Evolutionary conservation across 495 filamentous ascomycete genomes (phyloP).

Genomic region (Hypoxylon lienhwacheense): DNA sequence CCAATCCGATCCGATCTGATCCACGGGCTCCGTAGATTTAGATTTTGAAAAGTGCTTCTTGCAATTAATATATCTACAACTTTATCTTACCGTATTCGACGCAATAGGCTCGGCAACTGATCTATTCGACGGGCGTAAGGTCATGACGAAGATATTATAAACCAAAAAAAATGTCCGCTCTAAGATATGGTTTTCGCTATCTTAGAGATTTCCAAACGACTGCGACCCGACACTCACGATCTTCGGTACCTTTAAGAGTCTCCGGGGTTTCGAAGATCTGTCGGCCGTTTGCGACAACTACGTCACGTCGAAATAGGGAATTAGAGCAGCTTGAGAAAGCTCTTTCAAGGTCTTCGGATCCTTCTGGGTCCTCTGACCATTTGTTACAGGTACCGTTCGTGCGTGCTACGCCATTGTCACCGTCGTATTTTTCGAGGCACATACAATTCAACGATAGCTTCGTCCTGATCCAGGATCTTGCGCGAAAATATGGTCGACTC

Average conservation of each 20-base stretch:
- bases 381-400: conserved; percentile 44
- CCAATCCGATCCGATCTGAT: not conserved
- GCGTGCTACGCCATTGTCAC: conserved; percentile 79
- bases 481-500: conserved; percentile 69
- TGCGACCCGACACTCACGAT: conserved; percentile 24
- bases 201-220: conserved; percentile 30
- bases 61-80: not conserved
- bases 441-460: conserved; percentile 85
- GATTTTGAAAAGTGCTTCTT: conserved; percentile 27
- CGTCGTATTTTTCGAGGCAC: conserved; percentile 89
- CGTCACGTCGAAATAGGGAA: conserved; percentile 8
- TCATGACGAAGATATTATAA: conserved; percentile 37
- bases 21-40: not conserved
- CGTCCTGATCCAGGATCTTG: conserved; percentile 68
- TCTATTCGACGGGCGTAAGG: conserved; percentile 12
- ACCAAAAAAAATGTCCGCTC: conserved; percentile 37
- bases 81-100: not conserved
- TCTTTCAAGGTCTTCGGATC: too few relatives aligned
- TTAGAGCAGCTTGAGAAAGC: conserved; percentile 21
- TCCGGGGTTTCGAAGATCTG: conserved; percentile 7
- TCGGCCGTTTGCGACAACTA: conserved; percentile 28
- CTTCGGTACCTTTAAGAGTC: conserved; percentile 10
- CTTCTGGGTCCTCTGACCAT: conserved; percentile 16
- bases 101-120: not conserved
- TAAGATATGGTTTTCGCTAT: conserved; percentile 36